Conservation (phyloP, 176 grass and related monocot species). For the Oryza officinalis region DNA sequence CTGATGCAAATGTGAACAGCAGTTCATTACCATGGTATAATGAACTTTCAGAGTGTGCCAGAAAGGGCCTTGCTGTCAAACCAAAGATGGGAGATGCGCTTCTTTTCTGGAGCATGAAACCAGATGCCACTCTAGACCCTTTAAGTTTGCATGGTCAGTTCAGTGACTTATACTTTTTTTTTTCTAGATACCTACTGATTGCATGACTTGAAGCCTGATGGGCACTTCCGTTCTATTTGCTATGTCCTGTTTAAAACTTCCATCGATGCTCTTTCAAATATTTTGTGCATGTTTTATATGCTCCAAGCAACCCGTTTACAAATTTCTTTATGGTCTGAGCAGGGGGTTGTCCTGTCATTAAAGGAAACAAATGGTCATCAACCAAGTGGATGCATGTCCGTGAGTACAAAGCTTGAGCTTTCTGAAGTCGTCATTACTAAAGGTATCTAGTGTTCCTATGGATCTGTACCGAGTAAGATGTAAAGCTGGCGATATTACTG, state of each 20-base stretch:
- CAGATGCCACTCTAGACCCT: conserved; percentile 79
- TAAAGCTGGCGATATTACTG: not conserved
- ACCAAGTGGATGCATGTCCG: conserved; percentile 89
- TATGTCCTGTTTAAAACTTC: not conserved
- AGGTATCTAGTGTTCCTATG: conserved; percentile 27
- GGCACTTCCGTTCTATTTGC: not conserved
- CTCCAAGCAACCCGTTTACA: not conserved
- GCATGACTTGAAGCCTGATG: not conserved
- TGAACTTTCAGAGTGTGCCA: conserved; percentile 83
- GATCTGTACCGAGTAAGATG: not conserved
- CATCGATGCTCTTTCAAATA: not conserved
- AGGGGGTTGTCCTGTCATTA: conserved; percentile 87
- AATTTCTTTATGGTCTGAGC: conserved; percentile 27
- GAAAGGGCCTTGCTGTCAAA: conserved; percentile 67
- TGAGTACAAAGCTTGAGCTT: conserved; percentile 67
- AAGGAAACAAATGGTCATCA: conserved; percentile 95
- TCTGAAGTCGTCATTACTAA: not conserved
- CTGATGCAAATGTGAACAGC: conserved; percentile 75
- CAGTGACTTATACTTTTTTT: not conserved
- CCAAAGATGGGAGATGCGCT: conserved; percentile 93
- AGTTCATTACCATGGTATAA: conserved; percentile 77
- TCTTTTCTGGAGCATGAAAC: conserved; percentile 95
- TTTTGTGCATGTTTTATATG: not conserved
- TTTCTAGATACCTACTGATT: not conserved
- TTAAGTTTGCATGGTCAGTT: conserved; percentile 91